These are phyloP conservation scores for Trebouxia sp. DNA, from an alignment of 139 green algal genomes.

Conservation along the genomic window DNA sequence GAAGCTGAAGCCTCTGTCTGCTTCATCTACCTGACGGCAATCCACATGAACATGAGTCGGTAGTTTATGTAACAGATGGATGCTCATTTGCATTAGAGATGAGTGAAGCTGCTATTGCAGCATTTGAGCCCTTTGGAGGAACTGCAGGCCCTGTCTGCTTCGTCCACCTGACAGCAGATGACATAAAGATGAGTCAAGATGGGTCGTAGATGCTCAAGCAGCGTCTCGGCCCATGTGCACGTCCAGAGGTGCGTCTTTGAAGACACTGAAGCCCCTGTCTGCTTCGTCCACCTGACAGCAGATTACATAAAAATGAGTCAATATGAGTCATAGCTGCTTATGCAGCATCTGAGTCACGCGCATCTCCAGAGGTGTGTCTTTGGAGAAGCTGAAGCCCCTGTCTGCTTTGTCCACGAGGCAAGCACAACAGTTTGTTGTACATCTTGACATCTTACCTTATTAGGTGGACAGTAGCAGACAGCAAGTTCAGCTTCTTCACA, in stretches of 20 bases:
- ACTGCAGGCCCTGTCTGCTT: slow-evolving; percentile 80
- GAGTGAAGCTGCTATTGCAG: too few species aligned
- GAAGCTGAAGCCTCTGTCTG: slow-evolving; percentile 88
- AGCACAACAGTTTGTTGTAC: too few species aligned
- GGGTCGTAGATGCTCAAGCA: too few species aligned
- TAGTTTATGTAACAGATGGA: not conserved
- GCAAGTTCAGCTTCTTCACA: too few species aligned
- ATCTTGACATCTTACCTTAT: too few species aligned
- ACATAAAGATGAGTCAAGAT: too few species aligned
- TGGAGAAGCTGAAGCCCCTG: slow-evolving; percentile 88
- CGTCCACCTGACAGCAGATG: slow-evolving; percentile 83
- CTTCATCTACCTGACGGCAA: slow-evolving; percentile 82
- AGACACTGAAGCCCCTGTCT: slow-evolving; percentile 87
- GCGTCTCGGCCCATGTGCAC: slow-evolving; percentile 86
- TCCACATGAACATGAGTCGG: not conserved
- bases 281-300: slow-evolving; percentile 82
- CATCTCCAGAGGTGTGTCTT: slow-evolving; percentile 86
- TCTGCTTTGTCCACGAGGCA: slow-evolving; percentile 79
- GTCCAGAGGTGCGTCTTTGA: slow-evolving; percentile 72
- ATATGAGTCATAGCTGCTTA: too few species aligned
- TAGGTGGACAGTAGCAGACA: too few species aligned
- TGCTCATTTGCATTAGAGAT: not conserved
- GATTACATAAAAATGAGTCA: too few species aligned
- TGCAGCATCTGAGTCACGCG: slow-evolving; percentile 75
- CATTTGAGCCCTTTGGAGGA: slow-evolving; percentile 80